Evolutionary conservation across 106 monocot species (phyloP).

Genomic region (Dioscorea zingiberensis): DNA sequence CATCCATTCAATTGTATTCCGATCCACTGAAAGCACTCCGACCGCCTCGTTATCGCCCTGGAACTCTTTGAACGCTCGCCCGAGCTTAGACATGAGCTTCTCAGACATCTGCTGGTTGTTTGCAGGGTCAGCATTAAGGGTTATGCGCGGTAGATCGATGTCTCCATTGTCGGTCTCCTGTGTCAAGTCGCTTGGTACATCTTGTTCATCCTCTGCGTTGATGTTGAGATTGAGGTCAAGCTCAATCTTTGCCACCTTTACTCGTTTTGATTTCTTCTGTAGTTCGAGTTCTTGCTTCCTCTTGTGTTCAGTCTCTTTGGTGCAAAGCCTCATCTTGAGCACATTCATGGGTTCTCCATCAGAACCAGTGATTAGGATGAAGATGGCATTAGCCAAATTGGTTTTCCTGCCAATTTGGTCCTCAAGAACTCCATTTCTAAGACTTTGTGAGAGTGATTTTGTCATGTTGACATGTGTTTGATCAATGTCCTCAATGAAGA

Average conservation of each 20-base stretch:
- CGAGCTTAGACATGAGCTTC: constrained; percentile 25
- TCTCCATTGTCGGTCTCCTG: constrained; percentile 27
- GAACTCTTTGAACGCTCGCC: constrained; percentile 18
- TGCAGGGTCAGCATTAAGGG: constrained; percentile 16
- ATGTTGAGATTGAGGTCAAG: constrained; percentile 49
- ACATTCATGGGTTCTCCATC: constrained; percentile 3
- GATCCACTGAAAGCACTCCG: constrained; percentile 26
- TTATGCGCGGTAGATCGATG: constrained; percentile 19
- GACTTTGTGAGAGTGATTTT: constrained; percentile 15
- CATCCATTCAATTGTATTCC: constrained; percentile 35
- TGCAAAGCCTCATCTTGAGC: constrained; percentile 37
- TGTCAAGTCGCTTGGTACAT: constrained; percentile 44
- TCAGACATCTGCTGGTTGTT: constrained; percentile 8
- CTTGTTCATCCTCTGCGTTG: constrained; percentile 29
- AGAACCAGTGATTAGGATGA: constrained; percentile 34
- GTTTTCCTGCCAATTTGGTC: constrained; percentile 16
- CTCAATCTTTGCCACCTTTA: constrained; percentile 14
- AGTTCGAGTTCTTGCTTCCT: constrained; percentile 40
- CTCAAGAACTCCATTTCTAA: constrained; percentile 29
- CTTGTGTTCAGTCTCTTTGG: constrained; percentile 14
- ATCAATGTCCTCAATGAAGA: constrained; percentile 49
- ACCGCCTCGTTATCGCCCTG: background rate
- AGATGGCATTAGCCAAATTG: constrained; percentile 18
- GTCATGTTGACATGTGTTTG: constrained; percentile 14
- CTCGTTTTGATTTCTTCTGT: background rate